Evolutionary conservation across 108 stramenopile genomes (phyloP).

Genomic region (Nannochloropsis oceanica): DNA sequence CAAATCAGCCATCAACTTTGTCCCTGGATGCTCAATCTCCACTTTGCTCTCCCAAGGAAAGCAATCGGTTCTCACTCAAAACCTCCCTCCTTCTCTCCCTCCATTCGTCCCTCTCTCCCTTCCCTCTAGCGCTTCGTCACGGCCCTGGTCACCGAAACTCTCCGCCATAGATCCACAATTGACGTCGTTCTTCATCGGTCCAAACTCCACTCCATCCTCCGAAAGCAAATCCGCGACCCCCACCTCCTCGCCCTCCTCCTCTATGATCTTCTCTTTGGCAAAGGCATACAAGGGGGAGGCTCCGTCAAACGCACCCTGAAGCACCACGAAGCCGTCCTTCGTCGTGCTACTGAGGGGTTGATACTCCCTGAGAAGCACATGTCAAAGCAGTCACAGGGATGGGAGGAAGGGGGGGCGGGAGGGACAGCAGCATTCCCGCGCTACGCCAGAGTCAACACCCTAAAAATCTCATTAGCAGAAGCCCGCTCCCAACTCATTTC

Average conservation of each 20-base stretch:
- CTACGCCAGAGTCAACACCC: constrained; percentile 16
- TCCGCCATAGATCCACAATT: neutral
- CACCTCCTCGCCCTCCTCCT: constrained; percentile 13
- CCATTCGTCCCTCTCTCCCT: neutral
- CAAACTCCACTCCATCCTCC: neutral
- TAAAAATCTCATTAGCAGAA: neutral
- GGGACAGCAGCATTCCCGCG: neutral
- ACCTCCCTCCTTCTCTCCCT: neutral
- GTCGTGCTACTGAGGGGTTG: neutral
- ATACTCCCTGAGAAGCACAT: neutral
- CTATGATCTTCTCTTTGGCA: constrained; percentile 31
- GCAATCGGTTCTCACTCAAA: neutral
- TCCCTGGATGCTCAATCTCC: neutral
- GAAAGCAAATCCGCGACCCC: neutral
- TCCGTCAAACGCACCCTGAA: constrained; percentile 13
- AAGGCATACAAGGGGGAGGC: constrained; percentile 28
- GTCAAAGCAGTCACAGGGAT: neutral
- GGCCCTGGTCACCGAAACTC: constrained; percentile 16
- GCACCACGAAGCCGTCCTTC: neutral
- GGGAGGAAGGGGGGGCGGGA: neutral
- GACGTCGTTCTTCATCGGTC: neutral
- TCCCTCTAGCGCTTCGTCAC: neutral
- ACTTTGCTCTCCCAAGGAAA: neutral
- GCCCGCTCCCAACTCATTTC: neutral
- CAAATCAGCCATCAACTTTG: neutral